phyloP scores from a whole-genome alignment of 1,284 basidiomycete species.

The Entoloma clypeatum region DNA sequence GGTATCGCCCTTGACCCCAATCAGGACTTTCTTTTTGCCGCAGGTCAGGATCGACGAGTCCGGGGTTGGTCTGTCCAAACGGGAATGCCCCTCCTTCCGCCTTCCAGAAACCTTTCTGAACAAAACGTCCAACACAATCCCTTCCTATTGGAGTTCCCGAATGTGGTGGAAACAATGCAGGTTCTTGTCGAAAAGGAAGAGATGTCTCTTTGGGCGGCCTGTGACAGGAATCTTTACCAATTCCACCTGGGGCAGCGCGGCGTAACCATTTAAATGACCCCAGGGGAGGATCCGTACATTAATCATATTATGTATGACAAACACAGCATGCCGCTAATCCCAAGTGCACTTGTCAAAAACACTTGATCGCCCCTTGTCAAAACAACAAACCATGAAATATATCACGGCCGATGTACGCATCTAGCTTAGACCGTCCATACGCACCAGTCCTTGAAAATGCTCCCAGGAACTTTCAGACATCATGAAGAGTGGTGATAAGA shows the following conservation, averaged over 20 bases:
- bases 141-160: constrained; percentile 35
- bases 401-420: constrained; percentile 20
- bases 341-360: background rate
- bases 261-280: too few species aligned
- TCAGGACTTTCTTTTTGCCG: constrained; percentile 68
- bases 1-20: constrained; percentile 56
- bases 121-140: constrained; percentile 21
- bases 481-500: constrained; percentile 61
- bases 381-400: constrained; percentile 20
- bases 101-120: constrained; percentile 1
- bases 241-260: constrained; percentile 39
- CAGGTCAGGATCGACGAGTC: constrained; percentile 61
- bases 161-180: constrained; percentile 43
- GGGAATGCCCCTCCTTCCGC: constrained; percentile 39
- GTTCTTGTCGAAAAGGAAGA: constrained; percentile 36
- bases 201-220: constrained; percentile 41
- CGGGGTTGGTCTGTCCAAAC: constrained; percentile 63
- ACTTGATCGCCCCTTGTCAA: background rate
- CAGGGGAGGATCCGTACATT: too few species aligned
- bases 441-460: constrained; percentile 17
- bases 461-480: constrained; percentile 61
- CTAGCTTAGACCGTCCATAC: background rate
- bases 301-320: too few species aligned
- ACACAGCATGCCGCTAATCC: background rate
- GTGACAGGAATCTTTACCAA: constrained; percentile 35